These are phyloP conservation scores for Forsythia viridissima DNA, from an alignment of 257 asterid genomes.

Conservation along the genomic window DNA sequence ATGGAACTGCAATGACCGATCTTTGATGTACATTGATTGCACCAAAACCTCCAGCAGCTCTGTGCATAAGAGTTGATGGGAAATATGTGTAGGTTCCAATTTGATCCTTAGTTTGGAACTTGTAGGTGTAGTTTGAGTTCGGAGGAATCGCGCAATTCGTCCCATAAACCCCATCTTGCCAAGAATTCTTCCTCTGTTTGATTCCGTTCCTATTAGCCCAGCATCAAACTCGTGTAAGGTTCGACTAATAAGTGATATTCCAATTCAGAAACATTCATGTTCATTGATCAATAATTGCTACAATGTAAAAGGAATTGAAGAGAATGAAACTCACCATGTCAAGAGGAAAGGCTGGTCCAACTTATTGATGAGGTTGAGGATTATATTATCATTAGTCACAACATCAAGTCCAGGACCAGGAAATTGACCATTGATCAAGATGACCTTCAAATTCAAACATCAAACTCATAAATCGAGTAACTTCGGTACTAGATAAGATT, in stretches of 20 bases:
- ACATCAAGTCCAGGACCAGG: constrained; percentile 87
- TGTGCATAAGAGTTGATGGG: constrained; percentile 88
- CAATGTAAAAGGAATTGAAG: neutral
- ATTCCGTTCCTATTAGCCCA: constrained; percentile 78
- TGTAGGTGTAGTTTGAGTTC: constrained; percentile 74
- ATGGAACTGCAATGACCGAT: constrained; percentile 92
- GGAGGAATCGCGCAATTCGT: constrained; percentile 91
- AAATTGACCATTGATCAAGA: constrained; percentile 87
- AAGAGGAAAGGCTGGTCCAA: constrained; percentile 83
- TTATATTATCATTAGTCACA: constrained; percentile 84
- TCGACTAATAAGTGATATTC: neutral
- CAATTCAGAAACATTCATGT: neutral
- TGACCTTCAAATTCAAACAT: constrained; percentile 56
- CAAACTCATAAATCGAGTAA: neutral
- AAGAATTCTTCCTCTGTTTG: constrained; percentile 92
- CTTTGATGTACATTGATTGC: constrained; percentile 74
- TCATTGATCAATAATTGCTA: neutral
- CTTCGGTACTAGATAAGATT: too few relatives aligned
- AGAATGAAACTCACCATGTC: constrained; percentile 69
- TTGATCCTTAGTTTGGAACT: constrained; percentile 90
- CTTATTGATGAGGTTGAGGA: constrained; percentile 73
- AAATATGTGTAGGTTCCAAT: constrained; percentile 92
- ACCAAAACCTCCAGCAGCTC: constrained; percentile 94
- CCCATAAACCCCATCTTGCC: constrained; percentile 98
- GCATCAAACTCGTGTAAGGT: neutral